These are phyloP conservation scores for Hyaloperonospora arabidopsidis DNA, from an alignment of 352 stramenopile genomes.

Conservation along the genomic window DNA sequence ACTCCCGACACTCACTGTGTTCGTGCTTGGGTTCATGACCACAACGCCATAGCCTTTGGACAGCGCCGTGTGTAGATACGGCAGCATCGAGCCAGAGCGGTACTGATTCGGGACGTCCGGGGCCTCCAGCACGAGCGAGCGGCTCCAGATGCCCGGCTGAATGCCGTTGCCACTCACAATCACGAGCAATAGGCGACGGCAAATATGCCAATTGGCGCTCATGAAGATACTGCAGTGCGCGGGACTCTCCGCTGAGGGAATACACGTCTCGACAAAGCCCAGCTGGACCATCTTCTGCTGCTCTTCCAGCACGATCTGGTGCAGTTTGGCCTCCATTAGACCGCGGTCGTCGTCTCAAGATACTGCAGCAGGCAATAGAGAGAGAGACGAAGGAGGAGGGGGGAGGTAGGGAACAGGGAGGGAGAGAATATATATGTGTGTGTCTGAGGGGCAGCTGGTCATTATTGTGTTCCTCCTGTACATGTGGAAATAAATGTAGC, in stretches of 20 bases:
- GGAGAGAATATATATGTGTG: too few relatives aligned
- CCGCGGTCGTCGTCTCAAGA: slow-evolving; percentile 33
- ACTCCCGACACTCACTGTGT: slow-evolving; percentile 56
- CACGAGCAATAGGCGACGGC: slow-evolving; percentile 58
- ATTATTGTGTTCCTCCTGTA: too few relatives aligned
- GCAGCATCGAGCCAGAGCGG: slow-evolving; percentile 74
- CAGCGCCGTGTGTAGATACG: slow-evolving; percentile 71
- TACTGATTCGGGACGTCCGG: slow-evolving; percentile 68
- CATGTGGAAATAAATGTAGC: too few relatives aligned
- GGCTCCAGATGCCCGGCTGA: slow-evolving; percentile 81
- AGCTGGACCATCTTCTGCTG: slow-evolving; percentile 81
- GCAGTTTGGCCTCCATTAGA: slow-evolving; percentile 74
- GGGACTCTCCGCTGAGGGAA: slow-evolving; percentile 55
- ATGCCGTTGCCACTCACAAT: slow-evolving; percentile 81
- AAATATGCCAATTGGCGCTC: slow-evolving; percentile 80
- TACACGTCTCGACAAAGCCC: slow-evolving; percentile 76
- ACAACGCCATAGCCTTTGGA: slow-evolving; percentile 77
- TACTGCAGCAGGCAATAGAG: slow-evolving; percentile 12
- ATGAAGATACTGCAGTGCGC: slow-evolving; percentile 76
- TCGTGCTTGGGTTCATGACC: slow-evolving; percentile 75
- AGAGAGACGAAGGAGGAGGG: neutral
- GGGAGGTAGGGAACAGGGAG: neutral
- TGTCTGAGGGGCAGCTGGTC: too few relatives aligned
- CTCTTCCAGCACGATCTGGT: slow-evolving; percentile 80
- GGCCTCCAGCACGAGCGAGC: slow-evolving; percentile 69